Base-by-base conservation (phyloP, 768 basidiomycete genomes). In the Asterophora parasitica region DNA sequence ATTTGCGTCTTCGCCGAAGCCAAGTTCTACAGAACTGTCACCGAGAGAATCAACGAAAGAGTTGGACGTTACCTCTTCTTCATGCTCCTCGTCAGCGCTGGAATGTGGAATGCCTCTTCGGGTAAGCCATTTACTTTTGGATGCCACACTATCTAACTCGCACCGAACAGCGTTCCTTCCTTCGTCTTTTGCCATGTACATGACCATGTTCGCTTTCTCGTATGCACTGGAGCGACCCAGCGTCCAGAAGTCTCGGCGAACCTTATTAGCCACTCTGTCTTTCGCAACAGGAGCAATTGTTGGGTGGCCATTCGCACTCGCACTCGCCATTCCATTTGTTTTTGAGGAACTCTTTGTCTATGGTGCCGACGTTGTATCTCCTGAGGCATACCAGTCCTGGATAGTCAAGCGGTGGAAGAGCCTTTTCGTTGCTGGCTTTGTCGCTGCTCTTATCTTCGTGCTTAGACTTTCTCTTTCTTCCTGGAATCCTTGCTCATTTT, bases 251-350 rank as follows among this genome's bases (percentile, higher is more conserved):
- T 61, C 69, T 50, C 70, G 70, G 38, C 75, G 86, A 28, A 83
- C 86, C 8, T 63, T 86, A 20, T 66, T 74, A 7, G 81, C 88
- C 0, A 88, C 88, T 0, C 49, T 85, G 38, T 66, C 75, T 40
- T 90, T 92, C 61, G 91, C 89, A 1, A 62, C 81, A 5, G 94
- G 91, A 4, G 90, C 83, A 1, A 79, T 98, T 42, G 78, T 97
- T 28, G 96, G 95, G 4, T 99, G 96, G 96, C 96, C 96, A 5
- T 99, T 99, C 63, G 75, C 89, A n/a, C 74, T 92, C 13, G 83
- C 89, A 0, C 74, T 97, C 6, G 81, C 90, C 0, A 67, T 96
- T 11, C 96, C 96, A 1, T 94, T 95, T 57, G 81, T 94, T 10
- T 64, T 90, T 38, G 96, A 98, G 63, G 92, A 98, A 62, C 70